Percentiles rank a stretch among this genome's conserved stretches.
Conservation (phyloP, 768 basidiomycete genomes). For the Suillus discolor region DNA sequence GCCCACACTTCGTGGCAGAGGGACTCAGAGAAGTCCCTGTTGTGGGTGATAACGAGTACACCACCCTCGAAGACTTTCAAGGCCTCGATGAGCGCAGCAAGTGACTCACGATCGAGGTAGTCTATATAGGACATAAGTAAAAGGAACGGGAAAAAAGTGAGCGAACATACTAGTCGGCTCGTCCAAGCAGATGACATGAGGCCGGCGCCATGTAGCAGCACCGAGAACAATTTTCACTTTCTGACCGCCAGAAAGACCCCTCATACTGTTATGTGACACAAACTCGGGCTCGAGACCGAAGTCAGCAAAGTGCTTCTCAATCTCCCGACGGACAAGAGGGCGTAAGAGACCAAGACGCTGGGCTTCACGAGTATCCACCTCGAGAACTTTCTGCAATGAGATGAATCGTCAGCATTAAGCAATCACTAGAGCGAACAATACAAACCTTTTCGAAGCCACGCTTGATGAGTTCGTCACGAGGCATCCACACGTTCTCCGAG, state of each 20-base stretch:
- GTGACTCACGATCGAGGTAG: slow-evolving; percentile 99
- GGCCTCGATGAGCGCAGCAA: slow-evolving; percentile 97
- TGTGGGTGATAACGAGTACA: slow-evolving; percentile 97
- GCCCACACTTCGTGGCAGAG: slow-evolving; percentile 99
- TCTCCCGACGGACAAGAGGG: slow-evolving; percentile 97
- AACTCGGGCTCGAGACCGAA: slow-evolving; percentile 99
- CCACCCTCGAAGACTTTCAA: slow-evolving; percentile 98
- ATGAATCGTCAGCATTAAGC: slow-evolving; percentile 1
- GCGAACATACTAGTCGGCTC: slow-evolving; percentile 82
- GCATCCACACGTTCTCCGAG: slow-evolving; percentile 97
- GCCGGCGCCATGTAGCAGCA: slow-evolving; percentile 98
- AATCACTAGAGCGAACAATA: slow-evolving; percentile 9
- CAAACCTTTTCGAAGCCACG: slow-evolving; percentile 94
- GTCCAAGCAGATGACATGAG: slow-evolving; percentile 95
- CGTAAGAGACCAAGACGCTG: slow-evolving; percentile 94
- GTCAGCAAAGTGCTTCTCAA: slow-evolving; percentile 99
- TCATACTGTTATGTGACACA: slow-evolving; percentile 99
- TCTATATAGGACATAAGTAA: slow-evolving; percentile 43
- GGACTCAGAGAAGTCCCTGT: slow-evolving; percentile 98
- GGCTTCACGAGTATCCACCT: slow-evolving; percentile 96
- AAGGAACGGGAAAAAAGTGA: neutral
- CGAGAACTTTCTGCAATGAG: slow-evolving; percentile 78
- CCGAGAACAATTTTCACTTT: slow-evolving; percentile 99
- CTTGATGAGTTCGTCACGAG: slow-evolving; percentile 96
- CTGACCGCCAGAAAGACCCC: slow-evolving; percentile 97